phyloP scores from a whole-genome alignment of 352 stramenopile species.

The Globisporangium spinosum region DNA sequence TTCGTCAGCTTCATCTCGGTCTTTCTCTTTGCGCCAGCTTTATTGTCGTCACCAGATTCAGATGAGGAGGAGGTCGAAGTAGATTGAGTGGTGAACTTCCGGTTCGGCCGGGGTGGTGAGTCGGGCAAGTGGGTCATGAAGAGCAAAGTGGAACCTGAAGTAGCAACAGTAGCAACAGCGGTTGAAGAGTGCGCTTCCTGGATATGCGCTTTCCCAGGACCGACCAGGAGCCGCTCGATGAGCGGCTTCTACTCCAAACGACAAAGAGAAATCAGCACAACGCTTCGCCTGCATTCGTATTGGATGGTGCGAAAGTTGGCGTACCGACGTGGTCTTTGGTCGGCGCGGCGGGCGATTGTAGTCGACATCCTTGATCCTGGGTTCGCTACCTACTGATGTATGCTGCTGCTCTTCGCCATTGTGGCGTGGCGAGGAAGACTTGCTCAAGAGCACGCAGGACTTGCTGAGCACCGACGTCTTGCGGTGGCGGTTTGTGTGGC shows the following conservation, averaged over 20 bases:
- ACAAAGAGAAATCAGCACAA: not conserved
- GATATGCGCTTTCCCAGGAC: slow-evolving; percentile 24
- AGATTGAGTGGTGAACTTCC: not conserved
- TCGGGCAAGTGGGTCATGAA: slow-evolving; percentile 56
- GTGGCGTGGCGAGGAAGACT: not conserved
- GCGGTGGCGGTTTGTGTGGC: slow-evolving; percentile 4
- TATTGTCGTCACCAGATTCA: not conserved
- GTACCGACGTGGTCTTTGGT: slow-evolving; percentile 39
- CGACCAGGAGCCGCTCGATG: slow-evolving; percentile 33
- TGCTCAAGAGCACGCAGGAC: slow-evolving; percentile 17
- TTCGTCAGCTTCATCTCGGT: no score
- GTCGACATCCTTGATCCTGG: not conserved
- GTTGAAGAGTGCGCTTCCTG: slow-evolving; percentile 9
- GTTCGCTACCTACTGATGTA: not conserved
- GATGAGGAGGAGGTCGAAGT: not conserved
- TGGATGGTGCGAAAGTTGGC: not conserved
- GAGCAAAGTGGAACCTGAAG: slow-evolving; percentile 6
- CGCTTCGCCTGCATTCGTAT: no score
- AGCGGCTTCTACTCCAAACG: slow-evolving; percentile 31
- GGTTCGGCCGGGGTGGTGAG: slow-evolving; percentile 33
- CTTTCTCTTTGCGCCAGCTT: no score
- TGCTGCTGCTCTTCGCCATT: not conserved
- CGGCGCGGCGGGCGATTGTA: slow-evolving; percentile 18
- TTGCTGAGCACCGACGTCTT: slow-evolving; percentile 13
- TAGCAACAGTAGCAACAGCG: not conserved